Conservation (phyloP, 495 filamentous ascomycete species). For the Penicillium atrosanguineum region DNA sequence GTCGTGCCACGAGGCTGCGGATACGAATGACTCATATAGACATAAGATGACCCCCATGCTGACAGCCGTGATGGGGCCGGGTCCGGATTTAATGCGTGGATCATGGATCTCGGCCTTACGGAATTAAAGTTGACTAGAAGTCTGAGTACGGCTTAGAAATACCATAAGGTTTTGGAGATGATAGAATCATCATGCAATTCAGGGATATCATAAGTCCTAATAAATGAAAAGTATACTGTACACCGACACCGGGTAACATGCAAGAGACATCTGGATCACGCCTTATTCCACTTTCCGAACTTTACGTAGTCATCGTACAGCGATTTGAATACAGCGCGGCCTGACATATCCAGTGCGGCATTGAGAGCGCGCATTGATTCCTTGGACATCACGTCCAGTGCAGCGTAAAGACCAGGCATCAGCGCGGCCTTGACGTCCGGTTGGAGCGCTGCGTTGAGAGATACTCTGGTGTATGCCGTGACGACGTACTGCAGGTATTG, state of each 20-base stretch:
- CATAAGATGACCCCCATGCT: neutral
- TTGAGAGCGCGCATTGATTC: slow-evolving; percentile 66
- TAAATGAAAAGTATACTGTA: slow-evolving; percentile 18
- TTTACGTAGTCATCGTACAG: slow-evolving; percentile 66
- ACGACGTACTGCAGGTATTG: slow-evolving; percentile 72
- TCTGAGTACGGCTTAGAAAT: neutral
- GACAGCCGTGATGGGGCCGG: neutral
- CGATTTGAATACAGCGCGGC: slow-evolving; percentile 67
- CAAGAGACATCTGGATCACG: slow-evolving; percentile 17
- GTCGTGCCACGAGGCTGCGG: neutral
- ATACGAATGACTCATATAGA: slow-evolving; percentile 12
- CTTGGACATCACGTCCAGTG: slow-evolving; percentile 64
- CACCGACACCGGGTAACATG: slow-evolving; percentile 7
- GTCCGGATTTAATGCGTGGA: neutral
- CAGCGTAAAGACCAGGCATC: slow-evolving; percentile 67
- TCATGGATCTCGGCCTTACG: neutral
- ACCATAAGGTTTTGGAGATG: neutral
- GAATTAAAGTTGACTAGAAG: too few species aligned
- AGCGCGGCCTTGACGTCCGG: slow-evolving; percentile 65
- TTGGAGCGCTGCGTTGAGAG: slow-evolving; percentile 54
- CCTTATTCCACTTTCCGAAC: slow-evolving; percentile 70
- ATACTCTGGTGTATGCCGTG: slow-evolving; percentile 66
- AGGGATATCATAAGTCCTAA: slow-evolving; percentile 31
- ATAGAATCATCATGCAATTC: slow-evolving; percentile 19
- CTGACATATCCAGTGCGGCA: slow-evolving; percentile 64